Conservation (phyloP, 352 stramenopile genomes). For the Pythium brachiatum region DNA sequence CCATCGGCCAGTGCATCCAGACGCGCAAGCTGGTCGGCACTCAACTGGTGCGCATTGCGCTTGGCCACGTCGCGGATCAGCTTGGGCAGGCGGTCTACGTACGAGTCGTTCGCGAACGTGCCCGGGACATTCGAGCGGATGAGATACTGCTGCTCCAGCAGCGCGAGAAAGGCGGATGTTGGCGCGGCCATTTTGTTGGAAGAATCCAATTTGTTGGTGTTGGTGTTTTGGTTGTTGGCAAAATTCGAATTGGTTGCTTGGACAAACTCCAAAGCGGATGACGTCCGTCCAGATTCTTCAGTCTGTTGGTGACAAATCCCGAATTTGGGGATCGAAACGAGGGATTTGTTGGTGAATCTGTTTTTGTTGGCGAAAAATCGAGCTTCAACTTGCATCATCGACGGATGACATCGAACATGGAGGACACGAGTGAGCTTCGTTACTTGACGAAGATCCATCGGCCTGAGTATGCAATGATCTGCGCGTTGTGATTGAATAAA, state of each 20-base stretch:
- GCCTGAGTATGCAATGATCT: too few relatives aligned
- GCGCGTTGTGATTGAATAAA: too few relatives aligned
- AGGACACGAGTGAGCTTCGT: too few relatives aligned
- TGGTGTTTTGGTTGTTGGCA: not conserved
- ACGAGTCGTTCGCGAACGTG: constrained; percentile 70
- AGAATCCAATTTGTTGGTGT: not conserved
- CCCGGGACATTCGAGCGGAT: constrained; percentile 45
- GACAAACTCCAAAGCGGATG: constrained; percentile 1
- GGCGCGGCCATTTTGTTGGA: constrained; percentile 27
- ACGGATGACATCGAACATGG: not conserved
- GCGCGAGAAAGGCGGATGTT: constrained; percentile 43
- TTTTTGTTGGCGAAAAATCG: not conserved
- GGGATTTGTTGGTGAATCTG: not conserved
- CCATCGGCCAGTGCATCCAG: constrained; percentile 45
- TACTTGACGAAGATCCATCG: too few relatives aligned
- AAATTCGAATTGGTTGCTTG: constrained; percentile 4
- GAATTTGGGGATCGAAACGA: not conserved
- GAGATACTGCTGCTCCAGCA: constrained; percentile 37
- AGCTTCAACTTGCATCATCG: not conserved
- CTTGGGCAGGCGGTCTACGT: constrained; percentile 49
- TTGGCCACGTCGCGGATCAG: constrained; percentile 54
- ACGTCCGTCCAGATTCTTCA: not conserved
- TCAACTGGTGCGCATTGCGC: constrained; percentile 46
- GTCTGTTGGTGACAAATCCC: not conserved
- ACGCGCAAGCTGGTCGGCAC: constrained; percentile 28